Percentiles rank a stretch among this genome's conserved stretches.
Evolutionary conservation across 805 yeast species (phyloP).

Genomic region (Kodamaea restingae): DNA sequence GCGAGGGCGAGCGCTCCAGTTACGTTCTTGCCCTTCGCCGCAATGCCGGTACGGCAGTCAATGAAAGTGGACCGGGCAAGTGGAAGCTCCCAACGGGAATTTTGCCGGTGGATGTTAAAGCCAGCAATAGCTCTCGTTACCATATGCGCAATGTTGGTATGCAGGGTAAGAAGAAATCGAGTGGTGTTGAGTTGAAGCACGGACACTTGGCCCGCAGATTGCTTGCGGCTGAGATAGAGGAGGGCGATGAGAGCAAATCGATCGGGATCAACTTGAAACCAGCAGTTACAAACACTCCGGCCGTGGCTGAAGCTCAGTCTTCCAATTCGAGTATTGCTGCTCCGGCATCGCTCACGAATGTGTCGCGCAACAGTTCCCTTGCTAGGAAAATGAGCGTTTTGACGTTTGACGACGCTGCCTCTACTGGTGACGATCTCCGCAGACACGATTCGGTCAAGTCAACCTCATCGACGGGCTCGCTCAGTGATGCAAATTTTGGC

Average conservation of each 20-base stretch:
- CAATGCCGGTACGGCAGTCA: conserved; percentile 46
- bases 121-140: conserved; percentile 19
- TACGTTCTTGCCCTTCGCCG: conserved; percentile 45
- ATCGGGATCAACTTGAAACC: conserved; percentile 9
- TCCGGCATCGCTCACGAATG: conserved; percentile 9
- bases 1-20: conserved; percentile 49
- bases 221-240: conserved; percentile 74
- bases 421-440: conserved; percentile 13
- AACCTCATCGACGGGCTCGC: conserved; percentile 28
- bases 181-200: conserved; percentile 55
- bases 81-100: conserved; percentile 57
- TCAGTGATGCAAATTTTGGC: conserved; percentile 17
- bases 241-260: conserved; percentile 39
- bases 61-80: conserved; percentile 42
- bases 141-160: conserved; percentile 21
- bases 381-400: conserved; percentile 29
- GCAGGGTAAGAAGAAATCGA: conserved; percentile 25
- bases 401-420: conserved; percentile 19
- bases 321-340: conserved; percentile 16
- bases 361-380: conserved; percentile 26
- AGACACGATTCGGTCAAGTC: conserved; percentile 19
- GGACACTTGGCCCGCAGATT: conserved; percentile 61
- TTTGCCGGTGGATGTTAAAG: conserved; percentile 36
- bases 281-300: conserved; percentile 2
- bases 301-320: conserved; percentile 9